These are phyloP conservation scores for Phaseolus coccineus DNA, from an alignment of 331 rosid species.

Conservation along the genomic window DNA sequence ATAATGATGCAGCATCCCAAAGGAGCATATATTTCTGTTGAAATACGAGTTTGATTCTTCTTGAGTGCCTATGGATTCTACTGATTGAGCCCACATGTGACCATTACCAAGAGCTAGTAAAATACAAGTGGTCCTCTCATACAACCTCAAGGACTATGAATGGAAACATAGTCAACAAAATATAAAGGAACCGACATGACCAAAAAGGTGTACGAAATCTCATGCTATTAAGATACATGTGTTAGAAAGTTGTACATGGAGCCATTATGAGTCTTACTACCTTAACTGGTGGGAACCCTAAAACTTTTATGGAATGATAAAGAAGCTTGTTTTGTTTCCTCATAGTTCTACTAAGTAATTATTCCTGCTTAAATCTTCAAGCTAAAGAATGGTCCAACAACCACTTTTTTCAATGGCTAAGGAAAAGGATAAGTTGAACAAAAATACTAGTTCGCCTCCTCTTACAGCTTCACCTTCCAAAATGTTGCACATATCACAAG, in stretches of 20 bases:
- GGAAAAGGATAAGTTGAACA: constrained; percentile 28
- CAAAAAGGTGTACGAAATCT: constrained; percentile 19
- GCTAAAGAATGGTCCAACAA: constrained; percentile 47
- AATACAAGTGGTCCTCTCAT: constrained; percentile 47
- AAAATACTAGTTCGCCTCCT: background rate
- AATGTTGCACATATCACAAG: constrained; percentile 36
- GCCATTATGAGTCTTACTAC: constrained; percentile 51
- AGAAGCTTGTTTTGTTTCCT: constrained; percentile 47
- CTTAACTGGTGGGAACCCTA: constrained; percentile 53
- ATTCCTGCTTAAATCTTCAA: constrained; percentile 54
- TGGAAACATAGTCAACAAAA: constrained; percentile 21
- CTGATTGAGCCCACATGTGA: constrained; percentile 44
- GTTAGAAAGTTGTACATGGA: constrained; percentile 38
- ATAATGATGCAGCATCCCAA: constrained; percentile 39
- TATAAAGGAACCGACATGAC: constrained; percentile 23
- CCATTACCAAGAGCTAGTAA: constrained; percentile 14
- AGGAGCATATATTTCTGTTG: constrained; percentile 36
- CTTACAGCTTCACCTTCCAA: background rate
- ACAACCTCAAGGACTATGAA: constrained; percentile 14
- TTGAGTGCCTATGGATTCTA: constrained; percentile 43
- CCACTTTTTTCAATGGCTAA: constrained; percentile 44
- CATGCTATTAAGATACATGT: constrained; percentile 25
- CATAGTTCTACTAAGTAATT: constrained; percentile 48
- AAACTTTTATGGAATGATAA: constrained; percentile 36
- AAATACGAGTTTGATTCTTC: constrained; percentile 41